Conservation (phyloP, 2,329 filamentous ascomycete genomes). For the Pestalotiopsis fici region DNA sequence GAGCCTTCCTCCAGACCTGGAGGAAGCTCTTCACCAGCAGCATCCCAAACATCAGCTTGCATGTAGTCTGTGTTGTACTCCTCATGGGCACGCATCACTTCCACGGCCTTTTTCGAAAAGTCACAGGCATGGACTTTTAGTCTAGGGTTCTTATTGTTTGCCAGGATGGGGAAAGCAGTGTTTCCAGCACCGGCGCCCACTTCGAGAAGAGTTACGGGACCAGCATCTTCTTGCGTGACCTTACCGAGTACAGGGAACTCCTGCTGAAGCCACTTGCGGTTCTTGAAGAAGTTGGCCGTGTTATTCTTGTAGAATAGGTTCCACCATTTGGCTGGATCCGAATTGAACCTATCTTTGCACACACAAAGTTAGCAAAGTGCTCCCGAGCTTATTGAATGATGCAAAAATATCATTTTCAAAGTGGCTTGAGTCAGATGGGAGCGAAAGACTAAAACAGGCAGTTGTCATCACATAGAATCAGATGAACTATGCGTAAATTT, state of each 20-base stretch:
- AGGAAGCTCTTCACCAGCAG: conserved; percentile 71
- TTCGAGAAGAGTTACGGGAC: conserved; percentile 74
- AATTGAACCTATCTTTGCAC: conserved; percentile 77
- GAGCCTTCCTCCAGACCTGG: conserved; percentile 75
- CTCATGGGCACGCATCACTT: conserved; percentile 82
- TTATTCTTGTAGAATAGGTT: conserved; percentile 99
- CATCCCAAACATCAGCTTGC: conserved; percentile 94
- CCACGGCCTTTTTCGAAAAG: conserved; percentile 92
- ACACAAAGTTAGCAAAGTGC: conserved; percentile 30
- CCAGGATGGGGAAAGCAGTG: conserved; percentile 88
- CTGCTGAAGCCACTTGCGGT: conserved; percentile 94
- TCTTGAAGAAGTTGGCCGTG: conserved; percentile 96
- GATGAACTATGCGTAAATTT: conserved; percentile 69
- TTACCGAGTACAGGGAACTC: conserved; percentile 89
- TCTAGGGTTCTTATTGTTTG: conserved; percentile 78
- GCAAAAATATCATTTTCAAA: conserved; percentile 9
- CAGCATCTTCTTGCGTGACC: conserved; percentile 70
- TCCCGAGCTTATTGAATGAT: conserved; percentile 11
- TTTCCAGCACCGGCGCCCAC: conserved; percentile 96
- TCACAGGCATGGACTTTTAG: conserved; percentile 92
- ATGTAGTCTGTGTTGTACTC: conserved; percentile 73
- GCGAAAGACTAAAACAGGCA: conserved; percentile 65
- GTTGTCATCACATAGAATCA: conserved; percentile 65
- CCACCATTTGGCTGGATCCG: conserved; percentile 94
- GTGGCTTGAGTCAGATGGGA: conserved; percentile 65